Conservation (phyloP, 2,329 filamentous ascomycete species). For the Penicillium sp. region DNA sequence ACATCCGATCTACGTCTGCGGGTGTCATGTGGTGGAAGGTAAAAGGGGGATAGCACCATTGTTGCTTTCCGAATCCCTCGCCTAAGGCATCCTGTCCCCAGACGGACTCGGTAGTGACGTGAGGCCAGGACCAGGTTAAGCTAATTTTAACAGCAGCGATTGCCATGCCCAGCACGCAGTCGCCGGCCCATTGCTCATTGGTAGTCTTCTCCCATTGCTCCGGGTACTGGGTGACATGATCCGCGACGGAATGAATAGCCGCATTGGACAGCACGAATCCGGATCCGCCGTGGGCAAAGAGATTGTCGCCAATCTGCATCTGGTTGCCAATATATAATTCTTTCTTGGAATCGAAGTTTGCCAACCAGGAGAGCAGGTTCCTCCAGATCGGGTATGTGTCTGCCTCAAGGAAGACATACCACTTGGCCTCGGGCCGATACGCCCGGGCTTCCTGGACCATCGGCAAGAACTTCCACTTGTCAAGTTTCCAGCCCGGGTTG, state of each 20-base stretch:
- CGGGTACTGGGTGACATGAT: slow-evolving; percentile 44
- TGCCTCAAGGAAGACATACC: slow-evolving; percentile 61
- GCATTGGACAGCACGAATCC: slow-evolving; percentile 55
- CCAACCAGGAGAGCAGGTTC: slow-evolving; percentile 57
- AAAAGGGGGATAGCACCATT: slow-evolving; percentile 33
- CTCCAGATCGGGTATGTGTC: slow-evolving; percentile 60
- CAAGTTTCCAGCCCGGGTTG: slow-evolving; percentile 52
- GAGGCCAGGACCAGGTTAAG: slow-evolving; percentile 37
- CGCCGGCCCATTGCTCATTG: slow-evolving; percentile 47
- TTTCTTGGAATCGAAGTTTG: slow-evolving; percentile 48
- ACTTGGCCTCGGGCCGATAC: slow-evolving; percentile 52
- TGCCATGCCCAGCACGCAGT: slow-evolving; percentile 51
- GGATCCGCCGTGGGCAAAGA: slow-evolving; percentile 56
- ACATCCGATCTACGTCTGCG: slow-evolving; percentile 29
- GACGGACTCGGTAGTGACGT: slow-evolving; percentile 24
- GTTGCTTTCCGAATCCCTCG: slow-evolving; percentile 19
- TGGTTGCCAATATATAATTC: slow-evolving; percentile 57
- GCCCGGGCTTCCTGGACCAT: slow-evolving; percentile 54
- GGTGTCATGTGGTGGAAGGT: slow-evolving; percentile 36
- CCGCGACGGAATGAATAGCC: slow-evolving; percentile 48
- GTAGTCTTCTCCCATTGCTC: slow-evolving; percentile 49
- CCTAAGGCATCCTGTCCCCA: slow-evolving; percentile 32
- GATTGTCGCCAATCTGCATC: slow-evolving; percentile 49
- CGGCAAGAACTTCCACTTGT: slow-evolving; percentile 62
- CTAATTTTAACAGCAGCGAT: slow-evolving; percentile 46